phyloP scores from a whole-genome alignment of 2,329 filamentous ascomycete species.

The Coniochaeta sp. region DNA sequence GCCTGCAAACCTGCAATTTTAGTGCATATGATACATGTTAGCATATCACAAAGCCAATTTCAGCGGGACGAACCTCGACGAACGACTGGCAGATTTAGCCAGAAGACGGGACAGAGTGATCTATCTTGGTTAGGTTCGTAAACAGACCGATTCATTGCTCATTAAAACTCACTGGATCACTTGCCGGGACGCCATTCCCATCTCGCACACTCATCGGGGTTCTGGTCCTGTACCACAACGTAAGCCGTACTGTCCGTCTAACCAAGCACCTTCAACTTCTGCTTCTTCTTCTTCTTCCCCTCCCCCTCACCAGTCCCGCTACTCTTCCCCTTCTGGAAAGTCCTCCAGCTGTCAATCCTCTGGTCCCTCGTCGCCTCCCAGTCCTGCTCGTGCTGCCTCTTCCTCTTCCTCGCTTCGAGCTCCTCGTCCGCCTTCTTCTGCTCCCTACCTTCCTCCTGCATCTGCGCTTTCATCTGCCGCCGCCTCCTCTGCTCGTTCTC shows the following conservation, averaged over 20 bases:
- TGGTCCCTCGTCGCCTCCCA: slow-evolving; percentile 92
- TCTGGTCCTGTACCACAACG: not conserved
- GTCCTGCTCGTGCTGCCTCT: slow-evolving; percentile 86
- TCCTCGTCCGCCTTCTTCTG: slow-evolving; percentile 83
- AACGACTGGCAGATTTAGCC: not conserved
- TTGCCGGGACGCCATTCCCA: not conserved
- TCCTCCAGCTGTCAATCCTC: slow-evolving; percentile 88
- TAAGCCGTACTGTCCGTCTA: slow-evolving; percentile 21
- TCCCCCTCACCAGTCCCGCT: slow-evolving; percentile 35
- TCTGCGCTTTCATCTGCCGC: slow-evolving; percentile 83
- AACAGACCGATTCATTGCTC: not conserved
- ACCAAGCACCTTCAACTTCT: slow-evolving; percentile 62
- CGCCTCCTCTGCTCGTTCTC: slow-evolving; percentile 84
- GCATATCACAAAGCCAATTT: not conserved
- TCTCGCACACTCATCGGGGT: not conserved
- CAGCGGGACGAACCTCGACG: not conserved
- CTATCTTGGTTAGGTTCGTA: slow-evolving; percentile 3
- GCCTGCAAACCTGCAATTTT: too few relatives aligned
- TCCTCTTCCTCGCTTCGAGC: slow-evolving; percentile 69
- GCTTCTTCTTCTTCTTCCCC: slow-evolving; percentile 68
- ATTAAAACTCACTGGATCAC: slow-evolving; percentile 4
- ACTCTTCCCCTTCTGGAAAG: slow-evolving; percentile 73
- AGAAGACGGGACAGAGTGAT: not conserved
- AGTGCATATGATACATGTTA: not conserved
- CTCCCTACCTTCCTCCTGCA: slow-evolving; percentile 93